Percentiles rank a stretch among this genome's conserved stretches.
Conservation (phyloP, 176 grass and related monocot genomes). For the Cenchrus fungigraminus region DNA sequence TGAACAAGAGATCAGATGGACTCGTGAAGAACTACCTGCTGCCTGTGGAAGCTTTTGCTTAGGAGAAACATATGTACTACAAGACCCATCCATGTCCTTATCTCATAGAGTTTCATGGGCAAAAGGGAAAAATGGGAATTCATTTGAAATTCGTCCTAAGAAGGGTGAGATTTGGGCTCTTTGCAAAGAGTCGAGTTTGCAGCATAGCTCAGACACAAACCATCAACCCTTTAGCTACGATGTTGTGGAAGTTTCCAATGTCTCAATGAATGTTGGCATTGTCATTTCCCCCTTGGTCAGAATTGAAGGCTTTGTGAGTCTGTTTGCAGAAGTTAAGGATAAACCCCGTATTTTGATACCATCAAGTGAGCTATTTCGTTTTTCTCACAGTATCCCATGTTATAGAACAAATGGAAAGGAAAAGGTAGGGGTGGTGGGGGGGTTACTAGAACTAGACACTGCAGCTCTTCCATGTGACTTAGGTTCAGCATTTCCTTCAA, state of each 20-base stretch:
- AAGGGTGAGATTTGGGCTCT: constrained; percentile 85
- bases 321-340: constrained; percentile 57
- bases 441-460: constrained; percentile 76
- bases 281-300: constrained; percentile 64
- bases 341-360: constrained; percentile 45
- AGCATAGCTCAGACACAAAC: constrained; percentile 52
- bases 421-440: constrained; percentile 61
- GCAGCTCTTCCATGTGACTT: constrained; percentile 75
- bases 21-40: constrained; percentile 61
- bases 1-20: constrained; percentile 56
- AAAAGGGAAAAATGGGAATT: constrained; percentile 56
- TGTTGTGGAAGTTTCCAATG: constrained; percentile 64
- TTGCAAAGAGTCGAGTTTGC: constrained; percentile 74
- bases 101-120: constrained; percentile 71
- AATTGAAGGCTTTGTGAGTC: constrained; percentile 79
- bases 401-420: constrained; percentile 71
- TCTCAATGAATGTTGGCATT: constrained; percentile 39
- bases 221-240: constrained; percentile 65
- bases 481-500: constrained; percentile 48
- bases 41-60: constrained; percentile 71
- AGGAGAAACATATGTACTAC: constrained; percentile 44
- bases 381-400: constrained; percentile 76
- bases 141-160: constrained; percentile 64
- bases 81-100: constrained; percentile 71
- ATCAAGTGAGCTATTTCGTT: constrained; percentile 60